Base-by-base conservation (phyloP, 2,329 filamentous ascomycete species). In the Bipolaris sorokiniana region DNA sequence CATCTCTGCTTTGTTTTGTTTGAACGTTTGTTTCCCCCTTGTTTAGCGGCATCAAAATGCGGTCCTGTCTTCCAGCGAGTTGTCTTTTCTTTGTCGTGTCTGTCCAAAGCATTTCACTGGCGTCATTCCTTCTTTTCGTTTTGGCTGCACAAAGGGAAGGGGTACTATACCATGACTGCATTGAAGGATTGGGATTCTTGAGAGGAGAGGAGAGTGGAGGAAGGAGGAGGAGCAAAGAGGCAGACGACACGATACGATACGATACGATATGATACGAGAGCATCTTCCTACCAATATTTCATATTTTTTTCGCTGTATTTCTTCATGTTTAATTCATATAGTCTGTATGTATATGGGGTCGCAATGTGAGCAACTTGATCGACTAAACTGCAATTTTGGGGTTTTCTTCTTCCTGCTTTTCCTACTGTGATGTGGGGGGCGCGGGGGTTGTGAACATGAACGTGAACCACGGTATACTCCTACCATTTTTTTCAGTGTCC, bases 11-110 rank as follows among this genome's bases (percentile, higher is more conserved):
- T 34, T 22, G 28, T 18, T 18, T 44, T 31, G 41, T 22, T 22
- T 46, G 28, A 31, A 31, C 28, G 28, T 7, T 40, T 22, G 31
- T 36, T 54, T 49, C 26, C 41, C 38, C 46, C 31, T 45, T 38
- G 57, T 68, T 65, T 67, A 66, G 63, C 64, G 67, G 65, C 66
- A 70, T 68, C 60, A 66, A 62, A 64, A 67, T 58, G 54, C 55
- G 46, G 33, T 26, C 22, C 34, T 28, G 33, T 48, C 40, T 31
- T 51, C 48, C 26, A 56, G 51, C 52, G 34, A 50, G 36, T 42
- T 58, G 7, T 28, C 26, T 28, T 44, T 47, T 48, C 16, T 58
- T 31, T 31, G 28, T 31, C 10, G 10, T 31, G 28, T 31, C 1
- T 31, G 28, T 31, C 10, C 40, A 34, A 47, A 56, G 63, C 63